Evolutionary conservation across 768 basidiomycete genomes (phyloP).

Genomic region (Mycena latifolia): DNA sequence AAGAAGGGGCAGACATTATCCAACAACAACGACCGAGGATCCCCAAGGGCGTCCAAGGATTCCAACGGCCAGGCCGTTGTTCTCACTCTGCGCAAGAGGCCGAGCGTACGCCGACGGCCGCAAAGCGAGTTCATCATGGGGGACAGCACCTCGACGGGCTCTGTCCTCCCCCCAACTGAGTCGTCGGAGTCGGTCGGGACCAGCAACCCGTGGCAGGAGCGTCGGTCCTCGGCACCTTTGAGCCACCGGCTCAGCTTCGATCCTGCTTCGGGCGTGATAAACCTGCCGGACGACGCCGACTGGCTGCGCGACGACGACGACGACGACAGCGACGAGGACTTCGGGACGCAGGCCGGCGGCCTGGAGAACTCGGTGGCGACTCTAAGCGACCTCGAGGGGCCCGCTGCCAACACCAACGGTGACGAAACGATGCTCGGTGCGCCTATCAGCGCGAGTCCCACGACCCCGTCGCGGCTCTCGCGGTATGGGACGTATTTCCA

Average conservation of each 20-base stretch:
- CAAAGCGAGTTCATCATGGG: conserved; percentile 34
- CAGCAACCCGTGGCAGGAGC: conserved; percentile 81
- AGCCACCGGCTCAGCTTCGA: conserved; percentile 85
- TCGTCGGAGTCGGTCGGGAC: conserved; percentile 41
- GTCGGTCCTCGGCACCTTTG: conserved; percentile 48
- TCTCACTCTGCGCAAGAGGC: conserved; percentile 82
- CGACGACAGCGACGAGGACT: conserved; percentile 64
- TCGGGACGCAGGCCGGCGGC: conserved; percentile 48
- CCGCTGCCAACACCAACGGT: conserved; percentile 34
- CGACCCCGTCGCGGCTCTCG: conserved; percentile 57
- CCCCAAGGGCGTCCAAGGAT: conserved; percentile 53
- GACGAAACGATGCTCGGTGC: conserved; percentile 36
- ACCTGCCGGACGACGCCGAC: conserved; percentile 77
- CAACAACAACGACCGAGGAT: conserved; percentile 61
- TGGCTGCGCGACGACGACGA: conserved; percentile 69
- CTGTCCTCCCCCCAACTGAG: conserved; percentile 37
- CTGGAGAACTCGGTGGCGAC: conserved; percentile 45
- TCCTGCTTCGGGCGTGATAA: conserved; percentile 89
- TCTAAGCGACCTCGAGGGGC: conserved; percentile 31
- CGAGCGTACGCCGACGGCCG: conserved; percentile 64
- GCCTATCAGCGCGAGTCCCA: conserved; percentile 35
- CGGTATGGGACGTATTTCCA: conserved; percentile 88
- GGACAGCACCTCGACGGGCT: conserved; percentile 34
- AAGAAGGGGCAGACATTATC: conserved; percentile 85
- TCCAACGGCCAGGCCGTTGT: conserved; percentile 75